Evolutionary conservation across 768 basidiomycete species (phyloP).

Genomic region (Dacryopinax primogenitus): DNA sequence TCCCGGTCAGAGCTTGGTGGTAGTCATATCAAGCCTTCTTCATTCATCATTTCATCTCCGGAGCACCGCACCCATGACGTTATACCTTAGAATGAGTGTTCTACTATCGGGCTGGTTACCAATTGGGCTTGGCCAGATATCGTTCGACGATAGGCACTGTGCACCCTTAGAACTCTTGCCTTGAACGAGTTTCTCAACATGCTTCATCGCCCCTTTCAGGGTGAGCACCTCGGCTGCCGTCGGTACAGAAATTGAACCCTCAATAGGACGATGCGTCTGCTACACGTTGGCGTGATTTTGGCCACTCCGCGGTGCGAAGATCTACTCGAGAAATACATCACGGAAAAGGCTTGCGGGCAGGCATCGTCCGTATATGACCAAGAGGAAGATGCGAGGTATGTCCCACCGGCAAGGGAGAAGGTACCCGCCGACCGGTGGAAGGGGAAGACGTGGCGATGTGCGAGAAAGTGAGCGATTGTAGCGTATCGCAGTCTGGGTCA

Average conservation of each 20-base stretch:
- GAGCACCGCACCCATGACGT: neutral
- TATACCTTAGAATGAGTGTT: neutral
- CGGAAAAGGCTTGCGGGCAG: slow-evolving; percentile 46
- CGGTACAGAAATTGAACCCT: slow-evolving; percentile 42
- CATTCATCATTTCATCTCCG: neutral
- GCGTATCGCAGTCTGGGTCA: neutral
- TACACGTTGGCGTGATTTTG: slow-evolving; percentile 69
- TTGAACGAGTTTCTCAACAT: slow-evolving; percentile 17
- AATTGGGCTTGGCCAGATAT: no score
- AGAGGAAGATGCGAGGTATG: no score
- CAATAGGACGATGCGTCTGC: slow-evolving; percentile 70
- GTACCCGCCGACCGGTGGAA: slow-evolving; percentile 49
- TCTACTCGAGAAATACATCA: no score
- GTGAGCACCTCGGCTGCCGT: slow-evolving; percentile 23
- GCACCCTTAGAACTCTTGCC: neutral
- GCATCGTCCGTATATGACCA: slow-evolving; percentile 52
- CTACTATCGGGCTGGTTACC: no score
- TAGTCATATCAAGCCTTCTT: neutral
- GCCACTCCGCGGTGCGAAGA: slow-evolving; percentile 33
- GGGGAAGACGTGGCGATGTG: slow-evolving; percentile 53
- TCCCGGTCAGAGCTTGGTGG: neutral
- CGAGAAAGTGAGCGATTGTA: neutral
- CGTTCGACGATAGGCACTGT: no score
- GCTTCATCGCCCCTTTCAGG: slow-evolving; percentile 47
- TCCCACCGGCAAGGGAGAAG: no score